phyloP scores from a whole-genome alignment of 1,139 yeast genomes.

The Scheffersomyces cryptocercus region DNA sequence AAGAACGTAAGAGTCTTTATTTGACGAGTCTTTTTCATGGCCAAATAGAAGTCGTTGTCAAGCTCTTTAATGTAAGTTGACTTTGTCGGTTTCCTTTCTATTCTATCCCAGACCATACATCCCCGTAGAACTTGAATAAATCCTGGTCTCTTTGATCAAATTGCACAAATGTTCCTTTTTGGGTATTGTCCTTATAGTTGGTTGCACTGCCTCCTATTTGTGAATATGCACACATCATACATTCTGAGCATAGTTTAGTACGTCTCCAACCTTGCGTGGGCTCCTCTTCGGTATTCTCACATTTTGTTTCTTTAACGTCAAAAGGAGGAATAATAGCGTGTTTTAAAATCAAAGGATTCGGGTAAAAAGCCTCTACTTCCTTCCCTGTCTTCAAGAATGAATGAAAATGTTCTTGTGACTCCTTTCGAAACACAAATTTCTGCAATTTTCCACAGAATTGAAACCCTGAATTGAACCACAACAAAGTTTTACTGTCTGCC shows the following conservation, averaged over 20 bases:
- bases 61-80: too few relatives aligned
- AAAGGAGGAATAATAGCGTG: constrained; percentile 38
- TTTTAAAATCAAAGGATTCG: constrained; percentile 20
- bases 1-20: too few relatives aligned
- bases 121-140: too few relatives aligned
- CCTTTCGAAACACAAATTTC: background rate
- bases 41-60: too few relatives aligned
- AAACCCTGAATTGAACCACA: constrained; percentile 39
- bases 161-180: too few relatives aligned
- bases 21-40: too few relatives aligned
- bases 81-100: too few relatives aligned
- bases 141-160: too few relatives aligned
- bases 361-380: constrained; percentile 28
- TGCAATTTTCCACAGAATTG: constrained; percentile 25
- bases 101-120: too few relatives aligned
- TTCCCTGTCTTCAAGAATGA: constrained; percentile 18
- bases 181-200: too few relatives aligned
- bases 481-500: constrained; percentile 28
- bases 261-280: constrained; percentile 13
- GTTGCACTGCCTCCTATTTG: too few relatives aligned
- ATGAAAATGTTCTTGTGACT: constrained; percentile 16
- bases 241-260: constrained; percentile 23
- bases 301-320: constrained; percentile 29
- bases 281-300: constrained; percentile 29
- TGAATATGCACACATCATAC: constrained; percentile 39